Evolutionary conservation across 495 filamentous ascomycete genomes (phyloP).

Genomic region (Neurospora tetrasperma): DNA sequence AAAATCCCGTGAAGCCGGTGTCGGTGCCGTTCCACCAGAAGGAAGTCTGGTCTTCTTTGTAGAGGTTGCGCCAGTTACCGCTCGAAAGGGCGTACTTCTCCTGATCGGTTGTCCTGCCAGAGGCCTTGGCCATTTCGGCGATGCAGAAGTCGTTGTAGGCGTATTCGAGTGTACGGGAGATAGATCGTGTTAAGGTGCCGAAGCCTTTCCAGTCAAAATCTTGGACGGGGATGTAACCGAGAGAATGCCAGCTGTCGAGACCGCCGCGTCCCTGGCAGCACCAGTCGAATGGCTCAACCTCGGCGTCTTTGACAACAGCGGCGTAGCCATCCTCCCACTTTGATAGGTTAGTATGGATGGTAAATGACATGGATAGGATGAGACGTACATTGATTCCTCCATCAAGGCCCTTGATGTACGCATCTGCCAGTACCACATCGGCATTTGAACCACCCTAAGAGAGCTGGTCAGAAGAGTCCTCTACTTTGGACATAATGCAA

Average conservation of each 20-base stretch:
- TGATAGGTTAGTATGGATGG: background rate
- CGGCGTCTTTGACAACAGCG: slow-evolving; percentile 66
- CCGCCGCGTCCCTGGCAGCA: slow-evolving; percentile 59
- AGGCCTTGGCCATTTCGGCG: slow-evolving; percentile 46
- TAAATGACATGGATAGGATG: background rate
- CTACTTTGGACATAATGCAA: background rate
- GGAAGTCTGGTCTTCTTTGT: slow-evolving; percentile 51
- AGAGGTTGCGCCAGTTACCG: slow-evolving; percentile 60
- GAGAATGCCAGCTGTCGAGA: slow-evolving; percentile 54
- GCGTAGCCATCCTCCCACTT: slow-evolving; percentile 62
- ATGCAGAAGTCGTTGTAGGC: slow-evolving; percentile 71
- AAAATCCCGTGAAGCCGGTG: slow-evolving; percentile 57
- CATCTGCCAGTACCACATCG: slow-evolving; percentile 62
- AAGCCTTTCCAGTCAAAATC: slow-evolving; percentile 59
- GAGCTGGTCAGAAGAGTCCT: background rate
- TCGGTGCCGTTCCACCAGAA: slow-evolving; percentile 45
- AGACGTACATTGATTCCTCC: slow-evolving; percentile 47
- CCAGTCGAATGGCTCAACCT: slow-evolving; percentile 64
- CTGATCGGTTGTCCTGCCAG: slow-evolving; percentile 43
- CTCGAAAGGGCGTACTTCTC: slow-evolving; percentile 54
- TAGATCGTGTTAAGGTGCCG: slow-evolving; percentile 58
- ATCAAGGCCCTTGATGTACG: slow-evolving; percentile 56
- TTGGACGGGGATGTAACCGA: slow-evolving; percentile 59
- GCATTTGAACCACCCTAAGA: slow-evolving; percentile 61
- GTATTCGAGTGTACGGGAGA: slow-evolving; percentile 68